Percentiles rank a stretch among this genome's conserved stretches.
Evolutionary conservation across 164 flowering plant genomes (phyloP).

Genomic region (Saururus chinensis): DNA sequence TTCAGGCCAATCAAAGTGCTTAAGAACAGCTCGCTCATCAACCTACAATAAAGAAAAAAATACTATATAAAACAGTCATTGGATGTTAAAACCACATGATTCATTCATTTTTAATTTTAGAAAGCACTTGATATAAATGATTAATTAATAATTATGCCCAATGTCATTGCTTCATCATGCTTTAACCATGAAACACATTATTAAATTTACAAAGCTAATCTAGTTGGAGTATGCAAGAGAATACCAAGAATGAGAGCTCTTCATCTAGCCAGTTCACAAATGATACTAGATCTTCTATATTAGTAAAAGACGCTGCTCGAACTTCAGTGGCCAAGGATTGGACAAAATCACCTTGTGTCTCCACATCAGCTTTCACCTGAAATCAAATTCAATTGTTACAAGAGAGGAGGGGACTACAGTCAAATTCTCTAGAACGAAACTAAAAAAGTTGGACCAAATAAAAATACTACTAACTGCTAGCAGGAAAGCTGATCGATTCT

Average conservation of each 20-base stretch:
- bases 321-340: slow-evolving; percentile 90
- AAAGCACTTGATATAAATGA: too few relatives aligned
- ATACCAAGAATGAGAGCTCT: slow-evolving; percentile 97
- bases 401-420: too few relatives aligned
- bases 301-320: slow-evolving; percentile 69
- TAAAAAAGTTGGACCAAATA: not conserved
- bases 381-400: not conserved
- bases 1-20: slow-evolving; percentile 99
- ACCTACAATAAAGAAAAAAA: slow-evolving; percentile 32
- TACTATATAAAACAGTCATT: not conserved
- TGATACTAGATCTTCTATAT: slow-evolving; percentile 67
- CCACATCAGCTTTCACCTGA: slow-evolving; percentile 99
- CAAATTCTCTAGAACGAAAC: not conserved
- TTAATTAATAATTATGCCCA: too few relatives aligned
- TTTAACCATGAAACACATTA: too few relatives aligned
- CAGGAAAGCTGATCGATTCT: slow-evolving; percentile 82
- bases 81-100: not conserved
- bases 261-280: slow-evolving; percentile 99
- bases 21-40: slow-evolving; percentile 95
- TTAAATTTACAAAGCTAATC: not conserved
- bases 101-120: not conserved
- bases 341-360: slow-evolving; percentile 97
- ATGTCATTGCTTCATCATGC: too few relatives aligned
- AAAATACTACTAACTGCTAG: slow-evolving; percentile 51
- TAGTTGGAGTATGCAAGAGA: not conserved